These are phyloP conservation scores for Bauhinia variegata DNA, from an alignment of 306 rosid species.

Conservation along the genomic window DNA sequence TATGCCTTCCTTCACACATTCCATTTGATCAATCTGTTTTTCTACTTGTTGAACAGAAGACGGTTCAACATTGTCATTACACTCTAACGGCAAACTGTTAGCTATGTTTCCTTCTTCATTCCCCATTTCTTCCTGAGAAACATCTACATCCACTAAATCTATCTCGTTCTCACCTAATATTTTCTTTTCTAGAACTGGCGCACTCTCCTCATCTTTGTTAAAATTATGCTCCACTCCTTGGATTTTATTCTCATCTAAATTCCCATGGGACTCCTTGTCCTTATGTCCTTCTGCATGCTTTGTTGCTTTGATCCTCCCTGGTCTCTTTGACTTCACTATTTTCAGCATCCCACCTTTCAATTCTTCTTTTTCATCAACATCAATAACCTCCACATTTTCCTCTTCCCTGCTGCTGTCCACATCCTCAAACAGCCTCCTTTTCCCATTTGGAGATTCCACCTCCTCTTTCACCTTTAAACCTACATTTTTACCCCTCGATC, in stretches of 20 bases:
- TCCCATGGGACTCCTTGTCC: slow-evolving; percentile 37
- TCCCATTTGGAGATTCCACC: slow-evolving; percentile 43
- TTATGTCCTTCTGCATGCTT: slow-evolving; percentile 43
- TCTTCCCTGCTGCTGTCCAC: slow-evolving; percentile 35
- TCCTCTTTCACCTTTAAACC: slow-evolving; percentile 47
- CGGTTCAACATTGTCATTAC: slow-evolving; percentile 38
- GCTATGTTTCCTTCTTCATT: slow-evolving; percentile 42
- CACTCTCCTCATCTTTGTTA: slow-evolving; percentile 38
- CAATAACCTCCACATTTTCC: slow-evolving; percentile 32
- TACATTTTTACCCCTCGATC: slow-evolving; percentile 54
- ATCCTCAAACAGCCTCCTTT: slow-evolving; percentile 66
- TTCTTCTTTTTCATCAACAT: slow-evolving; percentile 48
- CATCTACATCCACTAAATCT: slow-evolving; percentile 42
- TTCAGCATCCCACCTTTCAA: slow-evolving; percentile 50
- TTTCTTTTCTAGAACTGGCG: slow-evolving; percentile 24
- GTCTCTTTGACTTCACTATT: slow-evolving; percentile 62
- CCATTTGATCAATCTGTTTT: slow-evolving; percentile 52
- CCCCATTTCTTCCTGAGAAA: slow-evolving; percentile 17
- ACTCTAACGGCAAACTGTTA: slow-evolving; percentile 38
- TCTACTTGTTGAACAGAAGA: slow-evolving; percentile 41
- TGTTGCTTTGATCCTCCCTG: slow-evolving; percentile 56
- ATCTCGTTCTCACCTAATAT: slow-evolving; percentile 33
- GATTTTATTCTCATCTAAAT: slow-evolving; percentile 41
- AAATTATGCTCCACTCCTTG: slow-evolving; percentile 43
- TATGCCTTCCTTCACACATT: slow-evolving; percentile 44